A percentile compares a stretch with the other conserved stretches of the same genome.
Conservation (phyloP, 2,329 filamentous ascomycete genomes). For the Alternaria angustiovoidea region DNA sequence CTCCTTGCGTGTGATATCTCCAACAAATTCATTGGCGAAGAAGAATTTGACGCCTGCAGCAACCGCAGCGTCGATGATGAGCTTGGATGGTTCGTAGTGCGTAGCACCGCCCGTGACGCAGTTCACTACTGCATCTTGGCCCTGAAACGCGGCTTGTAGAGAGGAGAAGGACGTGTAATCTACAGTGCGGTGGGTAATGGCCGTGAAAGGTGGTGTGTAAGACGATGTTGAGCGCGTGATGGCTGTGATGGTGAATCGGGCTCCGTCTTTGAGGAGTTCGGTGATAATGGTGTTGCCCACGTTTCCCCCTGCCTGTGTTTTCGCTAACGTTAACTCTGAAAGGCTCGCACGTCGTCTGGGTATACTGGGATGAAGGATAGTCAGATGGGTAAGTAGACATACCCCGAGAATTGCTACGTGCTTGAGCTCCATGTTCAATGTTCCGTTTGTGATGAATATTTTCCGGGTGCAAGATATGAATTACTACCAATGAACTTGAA, state of each 20-base stretch:
- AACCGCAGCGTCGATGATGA: slow-evolving; percentile 47
- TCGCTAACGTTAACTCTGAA: slow-evolving; percentile 1
- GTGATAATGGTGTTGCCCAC: slow-evolving; percentile 42
- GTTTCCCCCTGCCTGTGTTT: slow-evolving; percentile 41
- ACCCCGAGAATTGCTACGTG: slow-evolving; percentile 48
- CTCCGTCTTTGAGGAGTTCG: slow-evolving; percentile 33
- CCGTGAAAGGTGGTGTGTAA: slow-evolving; percentile 26
- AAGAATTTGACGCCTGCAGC: slow-evolving; percentile 44
- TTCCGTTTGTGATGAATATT: background rate
- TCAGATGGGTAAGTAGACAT: slow-evolving; percentile 5
- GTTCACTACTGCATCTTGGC: slow-evolving; percentile 64
- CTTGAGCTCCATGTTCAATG: slow-evolving; percentile 43
- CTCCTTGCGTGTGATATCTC: slow-evolving; percentile 34
- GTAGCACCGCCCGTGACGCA: slow-evolving; percentile 56
- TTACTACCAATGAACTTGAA: background rate
- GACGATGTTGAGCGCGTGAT: slow-evolving; percentile 37
- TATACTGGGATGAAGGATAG: background rate
- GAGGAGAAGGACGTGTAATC: slow-evolving; percentile 39
- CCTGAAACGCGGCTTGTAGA: slow-evolving; percentile 55
- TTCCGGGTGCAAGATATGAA: background rate
- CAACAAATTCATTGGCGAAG: slow-evolving; percentile 48
- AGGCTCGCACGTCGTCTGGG: background rate
- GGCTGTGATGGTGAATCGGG: slow-evolving; percentile 38
- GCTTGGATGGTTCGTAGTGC: slow-evolving; percentile 55
- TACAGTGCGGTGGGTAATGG: slow-evolving; percentile 28